phyloP scores from a whole-genome alignment of 2,329 filamentous ascomycete species.

The Leptographium wingfieldii region DNA sequence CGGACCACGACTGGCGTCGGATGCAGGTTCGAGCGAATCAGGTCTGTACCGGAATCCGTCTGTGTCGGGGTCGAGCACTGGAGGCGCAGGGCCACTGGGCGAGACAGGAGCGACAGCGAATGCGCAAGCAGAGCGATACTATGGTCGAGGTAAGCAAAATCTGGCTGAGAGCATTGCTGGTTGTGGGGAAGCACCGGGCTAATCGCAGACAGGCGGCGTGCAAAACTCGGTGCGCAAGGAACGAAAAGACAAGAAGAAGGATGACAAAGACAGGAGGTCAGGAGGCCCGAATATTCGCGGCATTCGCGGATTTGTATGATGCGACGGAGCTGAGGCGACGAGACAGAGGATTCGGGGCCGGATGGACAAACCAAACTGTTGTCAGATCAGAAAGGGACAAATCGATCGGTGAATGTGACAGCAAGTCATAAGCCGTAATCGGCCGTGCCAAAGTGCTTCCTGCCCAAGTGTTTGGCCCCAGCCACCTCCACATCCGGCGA shows the following conservation, averaged over 20 bases:
- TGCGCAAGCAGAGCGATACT: constrained; percentile 25
- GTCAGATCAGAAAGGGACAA: no score
- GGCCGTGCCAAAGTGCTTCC: no score
- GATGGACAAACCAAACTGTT: no score
- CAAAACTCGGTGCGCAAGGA: constrained; percentile 37
- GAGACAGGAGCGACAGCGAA: constrained; percentile 22
- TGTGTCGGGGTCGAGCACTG: constrained; percentile 18
- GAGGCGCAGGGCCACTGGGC: neutral
- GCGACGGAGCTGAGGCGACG: no score
- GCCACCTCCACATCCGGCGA: no score
- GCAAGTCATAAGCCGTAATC: no score
- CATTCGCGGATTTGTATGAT: constrained; percentile 22
- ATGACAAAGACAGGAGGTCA: constrained; percentile 31
- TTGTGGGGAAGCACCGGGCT: neutral
- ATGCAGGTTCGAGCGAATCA: constrained; percentile 27
- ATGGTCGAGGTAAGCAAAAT: constrained; percentile 33
- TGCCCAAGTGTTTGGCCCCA: no score
- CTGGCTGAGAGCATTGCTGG: constrained; percentile 6
- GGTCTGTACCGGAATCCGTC: constrained; percentile 18
- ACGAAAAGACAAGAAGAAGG: constrained; percentile 33
- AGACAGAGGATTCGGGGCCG: no score
- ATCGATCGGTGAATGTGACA: no score
- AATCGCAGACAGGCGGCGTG: constrained; percentile 30
- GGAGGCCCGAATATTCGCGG: constrained; percentile 20
- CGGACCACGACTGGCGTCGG: constrained; percentile 30